phyloP scores from a whole-genome alignment of 1,284 basidiomycete genomes.

The Puccinia horiana region DNA sequence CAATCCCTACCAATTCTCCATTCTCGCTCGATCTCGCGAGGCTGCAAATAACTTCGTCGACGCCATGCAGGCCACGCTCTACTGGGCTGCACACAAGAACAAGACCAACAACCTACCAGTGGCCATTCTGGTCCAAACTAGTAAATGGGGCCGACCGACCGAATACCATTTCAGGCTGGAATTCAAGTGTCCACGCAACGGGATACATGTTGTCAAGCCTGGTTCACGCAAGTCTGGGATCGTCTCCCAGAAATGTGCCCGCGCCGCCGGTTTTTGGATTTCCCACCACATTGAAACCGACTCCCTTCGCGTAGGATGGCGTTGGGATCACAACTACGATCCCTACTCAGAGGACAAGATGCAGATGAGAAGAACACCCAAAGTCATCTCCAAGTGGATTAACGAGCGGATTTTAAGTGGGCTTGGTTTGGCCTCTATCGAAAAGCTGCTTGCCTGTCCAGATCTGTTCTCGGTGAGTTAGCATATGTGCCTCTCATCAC shows the following conservation, averaged over 20 bases:
- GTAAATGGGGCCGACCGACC: neutral
- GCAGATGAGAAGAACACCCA: neutral
- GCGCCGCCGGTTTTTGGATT: neutral
- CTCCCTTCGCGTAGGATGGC: neutral
- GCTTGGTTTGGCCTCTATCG: neutral
- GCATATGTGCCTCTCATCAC: neutral
- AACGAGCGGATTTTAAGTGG: neutral
- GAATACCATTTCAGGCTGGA: neutral
- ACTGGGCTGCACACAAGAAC: neutral
- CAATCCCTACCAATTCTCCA: neutral
- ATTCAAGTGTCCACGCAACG: neutral
- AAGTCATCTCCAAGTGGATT: neutral
- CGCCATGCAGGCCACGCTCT: neutral
- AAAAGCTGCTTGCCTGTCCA: neutral
- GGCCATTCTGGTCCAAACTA: neutral
- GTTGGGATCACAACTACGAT: neutral
- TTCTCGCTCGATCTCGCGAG: neutral
- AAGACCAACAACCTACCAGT: neutral
- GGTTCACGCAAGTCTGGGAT: neutral
- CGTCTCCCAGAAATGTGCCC: neutral
- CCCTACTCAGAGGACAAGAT: neutral
- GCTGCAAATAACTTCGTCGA: neutral
- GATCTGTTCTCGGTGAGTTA: neutral
- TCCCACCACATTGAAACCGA: neutral
- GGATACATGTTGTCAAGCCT: neutral